Percentiles rank a stretch among this genome's conserved stretches.
phyloP scores from a whole-genome alignment of 208 protist species.

The Crithidia acanthocephali region DNA sequence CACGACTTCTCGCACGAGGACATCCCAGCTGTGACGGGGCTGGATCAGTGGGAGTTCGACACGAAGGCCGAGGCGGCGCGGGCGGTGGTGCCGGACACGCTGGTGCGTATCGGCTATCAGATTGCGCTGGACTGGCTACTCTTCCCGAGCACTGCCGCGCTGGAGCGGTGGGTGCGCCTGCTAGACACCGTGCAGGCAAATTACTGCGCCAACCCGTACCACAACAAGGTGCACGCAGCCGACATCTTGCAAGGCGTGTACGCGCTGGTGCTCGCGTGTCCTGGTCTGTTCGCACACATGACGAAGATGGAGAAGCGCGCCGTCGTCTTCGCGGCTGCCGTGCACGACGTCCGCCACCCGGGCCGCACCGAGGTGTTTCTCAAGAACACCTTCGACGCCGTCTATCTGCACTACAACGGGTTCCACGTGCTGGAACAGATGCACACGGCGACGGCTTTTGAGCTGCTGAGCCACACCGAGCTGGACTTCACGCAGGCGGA shows the following conservation, averaged over 20 bases:
- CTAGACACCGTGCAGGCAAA: conserved; percentile 64
- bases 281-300: conserved; percentile 47
- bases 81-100: conserved; percentile 22
- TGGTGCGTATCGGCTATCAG: conserved; percentile 51
- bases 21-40: conserved; percentile 23
- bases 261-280: conserved; percentile 45
- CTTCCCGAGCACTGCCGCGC: conserved; percentile 34
- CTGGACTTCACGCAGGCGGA: conserved; percentile 63
- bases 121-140: conserved; percentile 58
- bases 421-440: conserved; percentile 71
- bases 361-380: conserved; percentile 65
- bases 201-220: conserved; percentile 78
- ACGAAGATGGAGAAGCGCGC: conserved; percentile 69
- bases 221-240: conserved; percentile 78
- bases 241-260: conserved; percentile 74
- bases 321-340: conserved; percentile 60
- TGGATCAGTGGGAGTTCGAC: conserved; percentile 32
- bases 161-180: conserved; percentile 47
- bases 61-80: conserved; percentile 26
- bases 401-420: conserved; percentile 60
- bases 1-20: neutral
- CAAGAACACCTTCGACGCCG: conserved; percentile 51
- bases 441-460: conserved; percentile 73
- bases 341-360: conserved; percentile 83
- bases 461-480: conserved; percentile 48